phyloP scores from a whole-genome alignment of 495 filamentous ascomycete genomes.

The Alectoria sarmentosa region DNA sequence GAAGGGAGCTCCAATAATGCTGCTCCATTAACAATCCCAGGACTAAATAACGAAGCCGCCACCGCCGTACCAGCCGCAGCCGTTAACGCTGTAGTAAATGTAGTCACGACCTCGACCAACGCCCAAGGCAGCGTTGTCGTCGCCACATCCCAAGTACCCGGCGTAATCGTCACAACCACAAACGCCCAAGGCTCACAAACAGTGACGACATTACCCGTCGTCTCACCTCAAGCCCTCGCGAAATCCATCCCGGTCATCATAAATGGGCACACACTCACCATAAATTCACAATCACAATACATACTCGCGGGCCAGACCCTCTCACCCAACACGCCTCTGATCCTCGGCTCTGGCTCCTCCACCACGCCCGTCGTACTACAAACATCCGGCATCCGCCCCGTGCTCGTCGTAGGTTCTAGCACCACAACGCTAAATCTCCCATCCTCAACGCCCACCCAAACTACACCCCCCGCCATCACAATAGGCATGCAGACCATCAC shows the following conservation, averaged over 20 bases:
- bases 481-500: background rate
- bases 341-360: conserved; percentile 5
- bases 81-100: background rate
- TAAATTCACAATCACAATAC: background rate
- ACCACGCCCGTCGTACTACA: background rate
- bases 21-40: background rate
- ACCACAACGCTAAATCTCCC: background rate
- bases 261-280: background rate
- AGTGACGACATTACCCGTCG: background rate
- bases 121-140: background rate
- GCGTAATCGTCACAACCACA: background rate
- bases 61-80: background rate
- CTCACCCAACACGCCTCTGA: background rate
- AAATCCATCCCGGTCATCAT: background rate
- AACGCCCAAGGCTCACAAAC: background rate
- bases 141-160: background rate
- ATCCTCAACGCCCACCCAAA: background rate
- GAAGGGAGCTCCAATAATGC: background rate
- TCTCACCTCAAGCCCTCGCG: background rate
- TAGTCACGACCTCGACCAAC: background rate
- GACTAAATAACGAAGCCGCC: background rate
- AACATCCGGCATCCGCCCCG: background rate
- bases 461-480: background rate
- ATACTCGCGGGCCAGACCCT: conserved; percentile 3
- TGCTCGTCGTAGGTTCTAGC: conserved; percentile 5